Evolutionary conservation across 2,329 filamentous ascomycete species (phyloP).

Genomic region (Zymoseptoria brevis): DNA sequence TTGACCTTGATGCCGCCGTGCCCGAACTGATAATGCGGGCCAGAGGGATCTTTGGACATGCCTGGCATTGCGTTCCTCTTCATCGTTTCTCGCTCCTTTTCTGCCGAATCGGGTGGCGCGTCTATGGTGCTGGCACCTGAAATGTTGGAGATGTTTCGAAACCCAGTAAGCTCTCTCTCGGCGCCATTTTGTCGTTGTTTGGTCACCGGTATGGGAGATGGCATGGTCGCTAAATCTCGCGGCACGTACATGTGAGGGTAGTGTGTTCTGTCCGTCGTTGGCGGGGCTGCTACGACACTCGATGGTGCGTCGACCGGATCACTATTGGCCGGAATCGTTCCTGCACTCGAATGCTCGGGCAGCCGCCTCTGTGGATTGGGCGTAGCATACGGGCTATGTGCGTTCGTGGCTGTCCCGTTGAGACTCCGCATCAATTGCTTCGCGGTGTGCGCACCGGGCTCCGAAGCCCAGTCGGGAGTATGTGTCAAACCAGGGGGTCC

Average conservation of each 20-base stretch:
- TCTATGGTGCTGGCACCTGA: constrained; percentile 33
- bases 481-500: constrained; percentile 25
- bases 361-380: constrained; percentile 22
- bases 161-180: constrained; percentile 19
- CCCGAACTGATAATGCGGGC: constrained; percentile 12
- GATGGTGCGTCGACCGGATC: constrained; percentile 26
- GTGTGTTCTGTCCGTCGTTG: constrained; percentile 20
- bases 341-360: constrained; percentile 21
- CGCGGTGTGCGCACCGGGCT: constrained; percentile 12
- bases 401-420: constrained; percentile 9
- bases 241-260: neutral
- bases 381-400: constrained; percentile 24
- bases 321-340: constrained; percentile 20
- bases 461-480: constrained; percentile 28
- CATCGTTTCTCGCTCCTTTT: constrained; percentile 12
- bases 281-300: constrained; percentile 23
- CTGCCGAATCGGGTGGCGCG: constrained; percentile 20
- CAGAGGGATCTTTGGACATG: constrained; percentile 14
- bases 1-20: constrained; percentile 12
- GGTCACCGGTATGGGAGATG: constrained; percentile 21
- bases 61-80: constrained; percentile 8
- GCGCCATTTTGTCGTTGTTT: constrained; percentile 23
- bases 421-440: constrained; percentile 24
- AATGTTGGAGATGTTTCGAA: constrained; percentile 31
- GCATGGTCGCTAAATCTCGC: constrained; percentile 1